Conservation (phyloP, 163 green algal species). For the Chlamydomonas reinhardtii region DNA sequence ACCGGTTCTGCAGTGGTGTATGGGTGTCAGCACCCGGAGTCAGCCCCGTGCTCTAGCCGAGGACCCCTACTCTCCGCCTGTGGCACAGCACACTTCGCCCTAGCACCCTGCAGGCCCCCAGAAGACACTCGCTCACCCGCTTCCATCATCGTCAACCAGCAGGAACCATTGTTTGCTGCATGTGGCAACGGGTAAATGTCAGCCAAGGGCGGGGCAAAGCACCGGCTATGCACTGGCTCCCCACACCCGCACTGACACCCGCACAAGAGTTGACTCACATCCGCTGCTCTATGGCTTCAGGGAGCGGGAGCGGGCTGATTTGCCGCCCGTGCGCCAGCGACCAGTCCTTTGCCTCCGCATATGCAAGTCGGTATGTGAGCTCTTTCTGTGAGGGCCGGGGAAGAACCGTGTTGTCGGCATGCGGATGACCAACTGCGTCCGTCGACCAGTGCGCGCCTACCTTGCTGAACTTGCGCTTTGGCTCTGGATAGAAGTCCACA, state of each 20-base stretch:
- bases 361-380: neutral
- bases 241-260: too few relatives aligned
- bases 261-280: neutral
- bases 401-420: neutral
- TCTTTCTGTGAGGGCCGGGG: neutral
- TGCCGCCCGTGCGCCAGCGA: neutral
- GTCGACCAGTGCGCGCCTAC: neutral
- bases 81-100: too few relatives aligned
- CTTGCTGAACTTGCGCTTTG: neutral
- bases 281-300: neutral
- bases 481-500: neutral
- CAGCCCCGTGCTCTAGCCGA: too few relatives aligned
- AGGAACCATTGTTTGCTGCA: slow-evolving; percentile 27
- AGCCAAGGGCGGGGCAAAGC: too few relatives aligned
- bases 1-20: too few relatives aligned
- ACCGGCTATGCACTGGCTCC: too few relatives aligned
- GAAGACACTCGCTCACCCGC: neutral
- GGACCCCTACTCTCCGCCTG: too few relatives aligned
- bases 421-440: too few relatives aligned
- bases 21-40: neutral
- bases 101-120: neutral
- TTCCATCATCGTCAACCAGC: slow-evolving; percentile 37
- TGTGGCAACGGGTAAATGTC: too few relatives aligned
- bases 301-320: slow-evolving; percentile 14
- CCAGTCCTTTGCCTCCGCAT: slow-evolving; percentile 32